phyloP scores from a whole-genome alignment of 257 asterid genomes.

The Lycium ferocissimum region DNA sequence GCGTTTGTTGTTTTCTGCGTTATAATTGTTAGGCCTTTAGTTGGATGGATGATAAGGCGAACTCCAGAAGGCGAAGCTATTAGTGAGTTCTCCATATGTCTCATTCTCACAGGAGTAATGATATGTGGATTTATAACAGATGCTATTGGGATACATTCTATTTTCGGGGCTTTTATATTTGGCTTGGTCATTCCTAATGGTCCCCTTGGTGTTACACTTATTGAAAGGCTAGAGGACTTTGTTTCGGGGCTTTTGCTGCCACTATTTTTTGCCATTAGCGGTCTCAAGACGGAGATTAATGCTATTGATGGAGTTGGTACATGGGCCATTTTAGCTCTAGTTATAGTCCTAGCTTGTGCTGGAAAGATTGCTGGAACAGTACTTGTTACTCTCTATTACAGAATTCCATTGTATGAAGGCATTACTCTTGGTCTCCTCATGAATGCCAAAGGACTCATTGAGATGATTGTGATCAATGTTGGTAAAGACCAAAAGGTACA shows the following conservation, averaged over 20 bases:
- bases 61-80: constrained; percentile 31
- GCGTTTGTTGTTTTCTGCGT: constrained; percentile 26
- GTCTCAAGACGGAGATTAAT: constrained; percentile 26
- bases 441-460: constrained; percentile 34
- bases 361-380: constrained; percentile 30
- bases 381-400: background rate
- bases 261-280: constrained; percentile 27
- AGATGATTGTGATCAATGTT: constrained; percentile 27
- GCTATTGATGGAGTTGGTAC: constrained; percentile 8
- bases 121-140: constrained; percentile 32
- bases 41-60: constrained; percentile 30
- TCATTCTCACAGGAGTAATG: constrained; percentile 28
- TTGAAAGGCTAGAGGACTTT: constrained; percentile 30
- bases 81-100: constrained; percentile 28
- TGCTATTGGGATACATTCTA: constrained; percentile 31
- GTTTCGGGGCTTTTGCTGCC: constrained; percentile 32
- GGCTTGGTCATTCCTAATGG: constrained; percentile 25
- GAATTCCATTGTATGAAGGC: constrained; percentile 25
- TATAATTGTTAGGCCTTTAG: constrained; percentile 24
- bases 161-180: constrained; percentile 32
- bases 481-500: constrained; percentile 29
- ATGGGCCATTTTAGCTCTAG: background rate
- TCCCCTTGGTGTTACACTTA: constrained; percentile 20
- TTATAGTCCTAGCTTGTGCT: constrained; percentile 3
- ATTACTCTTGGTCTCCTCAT: constrained; percentile 27